phyloP scores from a whole-genome alignment of 2,329 filamentous ascomycete genomes.

The Beauveria medogensis region DNA sequence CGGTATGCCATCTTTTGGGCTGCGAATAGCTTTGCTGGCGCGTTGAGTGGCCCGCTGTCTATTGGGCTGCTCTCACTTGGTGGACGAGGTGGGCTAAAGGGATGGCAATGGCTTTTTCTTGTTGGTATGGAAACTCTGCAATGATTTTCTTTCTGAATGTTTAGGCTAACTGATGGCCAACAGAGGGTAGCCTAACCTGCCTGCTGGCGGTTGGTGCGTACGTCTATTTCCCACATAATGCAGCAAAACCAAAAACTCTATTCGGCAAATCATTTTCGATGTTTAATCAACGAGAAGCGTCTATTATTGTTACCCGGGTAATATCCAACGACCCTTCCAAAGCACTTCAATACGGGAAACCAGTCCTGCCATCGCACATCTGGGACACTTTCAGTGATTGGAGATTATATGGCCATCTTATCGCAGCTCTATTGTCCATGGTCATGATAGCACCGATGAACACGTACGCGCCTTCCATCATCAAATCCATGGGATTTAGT shows the following conservation, averaged over 20 bases:
- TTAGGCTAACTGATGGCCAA: too few species aligned
- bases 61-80: constrained; percentile 21
- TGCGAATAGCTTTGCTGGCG: constrained; percentile 21
- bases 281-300: constrained; percentile 19
- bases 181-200: constrained; percentile 22
- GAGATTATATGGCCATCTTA: constrained; percentile 22
- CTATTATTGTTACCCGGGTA: constrained; percentile 21
- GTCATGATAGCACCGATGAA: constrained; percentile 25
- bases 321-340: constrained; percentile 23
- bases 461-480: constrained; percentile 23
- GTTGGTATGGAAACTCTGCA: constrained; percentile 15
- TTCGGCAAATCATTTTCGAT: constrained; percentile 19
- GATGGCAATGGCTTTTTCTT: constrained; percentile 25
- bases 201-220: constrained; percentile 19
- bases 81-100: constrained; percentile 17
- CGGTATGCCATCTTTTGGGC: constrained; percentile 24
- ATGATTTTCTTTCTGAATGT: too few species aligned
- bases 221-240: constrained; percentile 21
- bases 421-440: constrained; percentile 21
- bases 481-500: constrained; percentile 21
- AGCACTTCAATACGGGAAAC: constrained; percentile 17
- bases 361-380: constrained; percentile 18
- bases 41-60: constrained; percentile 19
- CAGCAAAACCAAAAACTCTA: constrained; percentile 19
- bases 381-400: constrained; percentile 21